phyloP scores from a whole-genome alignment of 805 yeast species.

The Schwanniomyces sp. region DNA sequence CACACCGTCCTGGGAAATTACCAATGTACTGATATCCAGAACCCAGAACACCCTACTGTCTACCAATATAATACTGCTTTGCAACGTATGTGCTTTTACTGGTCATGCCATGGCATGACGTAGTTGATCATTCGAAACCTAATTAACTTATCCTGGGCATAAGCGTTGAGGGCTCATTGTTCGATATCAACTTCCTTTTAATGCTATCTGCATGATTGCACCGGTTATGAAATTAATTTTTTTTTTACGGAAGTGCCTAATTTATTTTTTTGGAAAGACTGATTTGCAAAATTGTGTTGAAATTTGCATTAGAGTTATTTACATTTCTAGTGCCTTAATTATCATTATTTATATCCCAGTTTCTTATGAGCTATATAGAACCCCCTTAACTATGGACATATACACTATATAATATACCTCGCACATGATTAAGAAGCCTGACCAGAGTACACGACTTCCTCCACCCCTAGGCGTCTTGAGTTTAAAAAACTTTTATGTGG shows the following conservation, averaged over 20 bases:
- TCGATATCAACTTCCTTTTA: background rate
- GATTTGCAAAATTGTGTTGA: background rate
- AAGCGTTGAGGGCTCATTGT: background rate
- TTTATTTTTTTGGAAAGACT: background rate
- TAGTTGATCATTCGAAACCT: background rate
- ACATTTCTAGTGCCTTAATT: background rate
- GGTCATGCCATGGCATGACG: no score
- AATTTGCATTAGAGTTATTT: background rate
- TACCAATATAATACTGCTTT: no score
- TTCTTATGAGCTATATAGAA: background rate
- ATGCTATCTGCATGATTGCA: conserved; percentile 1
- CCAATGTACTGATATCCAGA: no score
- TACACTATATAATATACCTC: background rate
- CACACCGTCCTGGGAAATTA: background rate
- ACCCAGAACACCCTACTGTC: no score
- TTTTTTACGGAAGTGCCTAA: conserved; percentile 1
- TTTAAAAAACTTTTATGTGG: background rate
- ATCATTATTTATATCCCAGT: background rate
- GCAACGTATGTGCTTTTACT: no score
- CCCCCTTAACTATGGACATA: background rate
- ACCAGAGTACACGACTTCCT: conserved; percentile 3
- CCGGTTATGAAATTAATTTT: conserved; percentile 3
- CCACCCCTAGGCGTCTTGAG: conserved; percentile 1
- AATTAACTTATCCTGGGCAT: background rate
- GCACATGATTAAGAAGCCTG: background rate